Conservation (phyloP, 139 green algal species). For the Closterium sp. region DNA sequence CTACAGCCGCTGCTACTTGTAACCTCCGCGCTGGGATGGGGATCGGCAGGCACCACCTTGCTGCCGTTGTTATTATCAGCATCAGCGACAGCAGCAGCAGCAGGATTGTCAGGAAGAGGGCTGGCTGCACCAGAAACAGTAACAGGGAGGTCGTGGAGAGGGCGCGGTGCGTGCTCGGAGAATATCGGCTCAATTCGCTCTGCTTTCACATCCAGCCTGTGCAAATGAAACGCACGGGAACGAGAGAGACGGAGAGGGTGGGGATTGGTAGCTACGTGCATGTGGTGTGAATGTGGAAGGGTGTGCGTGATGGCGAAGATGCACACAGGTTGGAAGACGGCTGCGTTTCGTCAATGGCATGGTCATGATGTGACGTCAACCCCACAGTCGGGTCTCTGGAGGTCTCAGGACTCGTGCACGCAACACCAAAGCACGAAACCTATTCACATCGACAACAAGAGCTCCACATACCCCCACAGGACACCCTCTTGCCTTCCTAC, state of each 20-base stretch:
- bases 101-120: neutral
- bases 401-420: neutral
- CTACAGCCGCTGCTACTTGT: neutral
- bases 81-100: neutral
- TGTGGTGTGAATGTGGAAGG: too few species aligned
- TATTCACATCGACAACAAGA: neutral
- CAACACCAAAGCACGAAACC: neutral
- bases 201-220: neutral
- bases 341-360: too few species aligned
- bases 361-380: neutral
- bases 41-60: neutral
- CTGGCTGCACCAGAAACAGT: neutral
- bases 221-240: too few species aligned
- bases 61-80: neutral
- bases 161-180: neutral
- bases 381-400: neutral
- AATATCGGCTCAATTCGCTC: neutral
- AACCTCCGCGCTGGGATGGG: neutral
- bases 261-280: too few species aligned
- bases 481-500: neutral
- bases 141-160: neutral
- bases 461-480: too few species aligned
- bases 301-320: too few species aligned
- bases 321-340: too few species aligned
- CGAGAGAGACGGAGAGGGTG: neutral